These are phyloP conservation scores for Bromus sterilis DNA, from an alignment of 176 grass and related monocot species.

Conservation along the genomic window DNA sequence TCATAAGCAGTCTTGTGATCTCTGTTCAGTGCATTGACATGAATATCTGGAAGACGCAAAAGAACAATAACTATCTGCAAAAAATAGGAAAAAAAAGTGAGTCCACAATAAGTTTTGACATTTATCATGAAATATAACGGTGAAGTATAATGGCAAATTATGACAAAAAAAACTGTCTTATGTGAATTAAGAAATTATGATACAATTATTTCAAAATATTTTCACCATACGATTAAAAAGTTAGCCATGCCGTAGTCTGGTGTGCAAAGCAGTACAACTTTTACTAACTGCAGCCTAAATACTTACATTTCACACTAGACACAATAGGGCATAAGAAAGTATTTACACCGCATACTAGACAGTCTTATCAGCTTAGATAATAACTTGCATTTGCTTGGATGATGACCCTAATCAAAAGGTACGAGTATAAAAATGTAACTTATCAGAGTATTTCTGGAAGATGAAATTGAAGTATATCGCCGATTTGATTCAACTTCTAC, in stretches of 20 bases:
- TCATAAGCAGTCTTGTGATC: slow-evolving; percentile 89
- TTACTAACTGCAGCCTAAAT: neutral
- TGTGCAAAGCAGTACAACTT: neutral
- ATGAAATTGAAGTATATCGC: neutral
- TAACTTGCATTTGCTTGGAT: slow-evolving; percentile 8
- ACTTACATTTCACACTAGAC: neutral
- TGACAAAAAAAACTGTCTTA: neutral
- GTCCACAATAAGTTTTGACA: neutral
- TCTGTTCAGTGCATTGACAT: slow-evolving; percentile 89
- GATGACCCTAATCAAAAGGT: neutral
- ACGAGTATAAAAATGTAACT: neutral
- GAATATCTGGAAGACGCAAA: slow-evolving; percentile 76
- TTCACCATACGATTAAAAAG: neutral
- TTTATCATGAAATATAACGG: neutral
- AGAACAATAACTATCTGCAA: slow-evolving; percentile 85
- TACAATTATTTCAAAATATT: neutral
- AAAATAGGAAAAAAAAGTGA: slow-evolving; percentile 11
- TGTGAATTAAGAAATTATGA: neutral
- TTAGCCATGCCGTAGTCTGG: neutral
- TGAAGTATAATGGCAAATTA: neutral
- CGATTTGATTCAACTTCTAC: neutral
- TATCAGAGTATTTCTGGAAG: neutral
- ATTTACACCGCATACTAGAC: slow-evolving; percentile 7
- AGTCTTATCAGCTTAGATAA: neutral
- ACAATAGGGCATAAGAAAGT: neutral